These are phyloP conservation scores for Alnus glutinosa DNA, from an alignment of 306 rosid species.

Conservation along the genomic window DNA sequence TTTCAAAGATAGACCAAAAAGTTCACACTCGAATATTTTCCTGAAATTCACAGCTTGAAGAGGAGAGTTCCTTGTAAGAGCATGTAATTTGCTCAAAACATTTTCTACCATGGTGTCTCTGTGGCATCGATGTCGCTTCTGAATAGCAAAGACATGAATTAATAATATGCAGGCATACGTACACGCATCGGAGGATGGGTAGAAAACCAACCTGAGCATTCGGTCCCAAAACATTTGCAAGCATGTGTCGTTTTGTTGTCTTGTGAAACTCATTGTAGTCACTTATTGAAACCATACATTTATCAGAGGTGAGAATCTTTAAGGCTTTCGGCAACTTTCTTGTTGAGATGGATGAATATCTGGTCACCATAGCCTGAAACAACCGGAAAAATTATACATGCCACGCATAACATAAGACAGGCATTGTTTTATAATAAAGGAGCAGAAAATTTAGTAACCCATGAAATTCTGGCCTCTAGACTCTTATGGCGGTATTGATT, in stretches of 20 bases:
- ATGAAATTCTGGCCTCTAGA: background rate
- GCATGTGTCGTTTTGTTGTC: conserved; percentile 59
- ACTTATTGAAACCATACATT: conserved; percentile 89
- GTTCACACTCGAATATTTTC: conserved; percentile 59
- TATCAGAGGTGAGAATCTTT: conserved; percentile 57
- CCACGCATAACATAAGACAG: background rate
- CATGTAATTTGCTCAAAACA: conserved; percentile 40
- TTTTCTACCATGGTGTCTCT: conserved; percentile 69
- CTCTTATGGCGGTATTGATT: background rate
- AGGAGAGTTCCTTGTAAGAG: conserved; percentile 47
- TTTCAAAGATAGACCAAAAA: conserved; percentile 70
- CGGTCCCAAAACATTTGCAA: conserved; percentile 66
- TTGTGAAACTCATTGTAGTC: conserved; percentile 91
- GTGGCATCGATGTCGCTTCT: conserved; percentile 71
- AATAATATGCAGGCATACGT: too few relatives aligned
- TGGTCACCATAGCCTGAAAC: conserved; percentile 88
- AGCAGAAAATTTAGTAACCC: background rate
- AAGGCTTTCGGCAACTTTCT: conserved; percentile 80
- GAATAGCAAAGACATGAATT: background rate
- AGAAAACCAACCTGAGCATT: conserved; percentile 68
- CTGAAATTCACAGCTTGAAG: conserved; percentile 61
- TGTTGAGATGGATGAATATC: conserved; percentile 72
- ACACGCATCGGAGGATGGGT: background rate
- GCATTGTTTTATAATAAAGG: background rate
- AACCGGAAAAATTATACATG: background rate